Evolutionary conservation across 2,329 filamentous ascomycete species (phyloP).

Genomic region (Cordyceps javanica): DNA sequence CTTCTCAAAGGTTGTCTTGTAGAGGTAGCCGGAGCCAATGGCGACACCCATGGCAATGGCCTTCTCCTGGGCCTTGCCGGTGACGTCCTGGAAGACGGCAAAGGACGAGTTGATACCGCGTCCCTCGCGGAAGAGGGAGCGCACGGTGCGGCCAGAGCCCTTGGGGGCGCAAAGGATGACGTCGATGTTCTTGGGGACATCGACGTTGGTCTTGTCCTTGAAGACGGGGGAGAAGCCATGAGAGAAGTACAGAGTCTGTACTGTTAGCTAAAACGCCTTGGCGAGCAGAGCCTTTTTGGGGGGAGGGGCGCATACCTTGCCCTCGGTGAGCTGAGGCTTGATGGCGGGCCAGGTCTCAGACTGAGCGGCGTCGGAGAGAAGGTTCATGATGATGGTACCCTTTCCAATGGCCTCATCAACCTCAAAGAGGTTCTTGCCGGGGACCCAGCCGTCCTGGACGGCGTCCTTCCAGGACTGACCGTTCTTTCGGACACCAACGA

Average conservation of each 20-base stretch:
- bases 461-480: conserved; percentile 98
- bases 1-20: conserved; percentile 99
- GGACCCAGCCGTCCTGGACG: conserved; percentile 92
- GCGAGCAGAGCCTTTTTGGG: too few relatives aligned
- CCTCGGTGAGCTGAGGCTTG: conserved; percentile 97
- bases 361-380: conserved; percentile 95
- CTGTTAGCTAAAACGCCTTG: not conserved
- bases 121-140: conserved; percentile 97
- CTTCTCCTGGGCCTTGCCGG: conserved; percentile 97
- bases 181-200: conserved; percentile 90
- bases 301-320: conserved; percentile 60
- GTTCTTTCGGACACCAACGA: conserved; percentile 97
- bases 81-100: conserved; percentile 97
- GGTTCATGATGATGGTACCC: conserved; percentile 98
- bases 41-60: conserved; percentile 94
- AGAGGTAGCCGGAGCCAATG: conserved; percentile 96
- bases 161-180: conserved; percentile 99
- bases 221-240: conserved; percentile 99
- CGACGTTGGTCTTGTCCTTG: conserved; percentile 98
- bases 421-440: conserved; percentile 98
- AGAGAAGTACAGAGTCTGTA: conserved; percentile 97
- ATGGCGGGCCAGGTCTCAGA: conserved; percentile 97
- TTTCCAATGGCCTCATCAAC: conserved; percentile 91
- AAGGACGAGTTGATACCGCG: conserved; percentile 99
- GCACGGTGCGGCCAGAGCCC: conserved; percentile 97